phyloP scores from a whole-genome alignment of 495 filamentous ascomycete species.

The Pseudomonodictys pantanalensis region DNA sequence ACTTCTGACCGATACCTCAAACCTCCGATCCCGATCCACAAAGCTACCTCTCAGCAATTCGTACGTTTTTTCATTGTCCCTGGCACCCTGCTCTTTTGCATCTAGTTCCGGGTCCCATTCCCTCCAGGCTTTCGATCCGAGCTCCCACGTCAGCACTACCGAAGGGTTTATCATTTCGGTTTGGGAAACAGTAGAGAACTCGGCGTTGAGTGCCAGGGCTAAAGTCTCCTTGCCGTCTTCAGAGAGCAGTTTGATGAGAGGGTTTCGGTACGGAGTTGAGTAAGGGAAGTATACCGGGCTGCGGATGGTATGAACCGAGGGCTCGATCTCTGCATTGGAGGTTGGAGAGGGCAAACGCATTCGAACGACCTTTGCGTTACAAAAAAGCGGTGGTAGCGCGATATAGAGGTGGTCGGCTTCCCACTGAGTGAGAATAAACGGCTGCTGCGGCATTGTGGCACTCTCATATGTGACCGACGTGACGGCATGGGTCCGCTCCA shows the following conservation, averaged over 20 bases:
- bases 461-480: conserved; percentile 6
- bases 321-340: not conserved
- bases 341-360: not conserved
- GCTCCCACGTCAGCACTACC: not conserved
- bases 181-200: not conserved
- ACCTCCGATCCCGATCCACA: conserved; percentile 8
- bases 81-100: not conserved
- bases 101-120: conserved; percentile 1
- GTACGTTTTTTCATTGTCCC: not conserved
- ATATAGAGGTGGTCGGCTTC: conserved; percentile 1
- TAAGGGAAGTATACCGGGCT: conserved; percentile 13
- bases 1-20: conserved; percentile 11
- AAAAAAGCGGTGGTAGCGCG: conserved; percentile 14
- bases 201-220: not conserved
- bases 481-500: conserved; percentile 5
- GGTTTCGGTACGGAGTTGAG: conserved; percentile 12
- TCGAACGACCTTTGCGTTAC: conserved; percentile 8
- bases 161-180: not conserved
- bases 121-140: not conserved
- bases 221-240: not conserved
- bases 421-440: conserved; percentile 7
- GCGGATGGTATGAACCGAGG: not conserved
- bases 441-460: not conserved
- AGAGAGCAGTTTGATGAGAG: not conserved
- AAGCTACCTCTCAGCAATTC: conserved; percentile 10